phyloP scores from a whole-genome alignment of 768 basidiomycete species.

The Xerocomus potaroensis region DNA sequence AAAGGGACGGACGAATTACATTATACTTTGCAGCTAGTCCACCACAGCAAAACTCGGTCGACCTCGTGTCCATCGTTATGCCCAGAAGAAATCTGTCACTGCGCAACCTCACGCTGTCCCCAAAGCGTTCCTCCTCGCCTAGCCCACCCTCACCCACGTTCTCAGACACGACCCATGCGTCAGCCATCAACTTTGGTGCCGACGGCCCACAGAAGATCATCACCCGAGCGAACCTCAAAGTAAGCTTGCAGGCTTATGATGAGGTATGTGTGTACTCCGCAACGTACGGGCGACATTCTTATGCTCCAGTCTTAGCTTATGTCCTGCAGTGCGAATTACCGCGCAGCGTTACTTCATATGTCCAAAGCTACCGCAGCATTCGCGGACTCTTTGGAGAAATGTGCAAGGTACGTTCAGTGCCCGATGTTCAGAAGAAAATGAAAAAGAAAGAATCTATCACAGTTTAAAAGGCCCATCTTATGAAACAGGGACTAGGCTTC shows the following conservation, averaged over 20 bases:
- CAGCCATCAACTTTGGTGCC: constrained; percentile 70
- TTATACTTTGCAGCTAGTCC: constrained; percentile 12
- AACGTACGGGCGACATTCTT: constrained; percentile 4
- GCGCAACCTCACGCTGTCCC: constrained; percentile 47
- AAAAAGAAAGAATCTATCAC: background rate
- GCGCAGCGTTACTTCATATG: constrained; percentile 74
- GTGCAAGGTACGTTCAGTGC: constrained; percentile 59
- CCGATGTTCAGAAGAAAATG: background rate
- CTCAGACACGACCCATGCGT: constrained; percentile 75
- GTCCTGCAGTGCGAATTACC: constrained; percentile 72
- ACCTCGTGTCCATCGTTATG: constrained; percentile 29
- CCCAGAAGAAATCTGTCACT: constrained; percentile 56
- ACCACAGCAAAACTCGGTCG: constrained; percentile 8
- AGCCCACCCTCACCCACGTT: constrained; percentile 80
- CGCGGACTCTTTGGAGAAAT: constrained; percentile 81
- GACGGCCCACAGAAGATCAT: constrained; percentile 80
- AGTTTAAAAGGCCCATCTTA: constrained; percentile 79
- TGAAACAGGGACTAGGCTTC: constrained; percentile 75
- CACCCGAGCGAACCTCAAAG: constrained; percentile 72
- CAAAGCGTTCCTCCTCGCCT: constrained; percentile 44
- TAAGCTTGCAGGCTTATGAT: constrained; percentile 75
- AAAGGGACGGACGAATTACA: constrained; percentile 17
- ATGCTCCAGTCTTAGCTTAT: constrained; percentile 55
- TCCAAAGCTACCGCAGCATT: constrained; percentile 80
- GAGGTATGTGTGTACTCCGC: constrained; percentile 48